A percentile compares a stretch with the other conserved stretches of the same genome.
Conservation (phyloP, 306 rosid genomes). For the Betula pendula region DNA sequence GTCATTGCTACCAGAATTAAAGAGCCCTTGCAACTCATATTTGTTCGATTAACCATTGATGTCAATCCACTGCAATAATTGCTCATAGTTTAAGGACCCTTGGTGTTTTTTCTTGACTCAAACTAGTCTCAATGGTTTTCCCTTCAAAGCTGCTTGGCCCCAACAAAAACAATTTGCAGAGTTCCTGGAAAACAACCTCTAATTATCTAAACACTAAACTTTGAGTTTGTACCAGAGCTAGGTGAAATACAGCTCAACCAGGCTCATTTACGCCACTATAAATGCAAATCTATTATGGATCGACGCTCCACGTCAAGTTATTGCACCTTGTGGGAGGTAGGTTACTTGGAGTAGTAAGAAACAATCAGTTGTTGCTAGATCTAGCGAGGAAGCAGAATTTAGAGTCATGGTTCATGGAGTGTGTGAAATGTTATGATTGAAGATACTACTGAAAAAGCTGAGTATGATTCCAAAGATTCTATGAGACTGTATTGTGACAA, state of each 20-base stretch:
- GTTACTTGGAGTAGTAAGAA: no score
- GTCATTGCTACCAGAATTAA: not conserved
- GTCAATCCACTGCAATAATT: not conserved
- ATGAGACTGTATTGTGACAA: no score
- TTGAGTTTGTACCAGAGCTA: not conserved
- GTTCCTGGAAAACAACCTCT: not conserved
- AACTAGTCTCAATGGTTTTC: not conserved
- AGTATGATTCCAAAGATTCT: no score
- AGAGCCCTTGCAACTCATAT: not conserved
- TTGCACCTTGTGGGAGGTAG: no score
- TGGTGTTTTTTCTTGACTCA: not conserved
- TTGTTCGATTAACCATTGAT: not conserved
- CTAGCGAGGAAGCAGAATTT: no score
- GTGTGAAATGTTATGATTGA: no score
- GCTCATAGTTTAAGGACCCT: not conserved
- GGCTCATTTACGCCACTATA: not conserved
- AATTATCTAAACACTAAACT: not conserved
- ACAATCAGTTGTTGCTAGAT: no score
- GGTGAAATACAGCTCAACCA: not conserved
- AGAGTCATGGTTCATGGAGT: no score
- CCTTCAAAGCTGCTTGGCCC: not conserved
- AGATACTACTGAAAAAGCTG: no score
- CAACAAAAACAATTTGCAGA: not conserved
- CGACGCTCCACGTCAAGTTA: no score
- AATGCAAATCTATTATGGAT: not conserved